A percentile compares a stretch with the other conserved stretches of the same genome.
These are phyloP conservation scores for Thraustochytrium sp. DNA, from an alignment of 352 stramenopile genomes.

Conservation along the genomic window DNA sequence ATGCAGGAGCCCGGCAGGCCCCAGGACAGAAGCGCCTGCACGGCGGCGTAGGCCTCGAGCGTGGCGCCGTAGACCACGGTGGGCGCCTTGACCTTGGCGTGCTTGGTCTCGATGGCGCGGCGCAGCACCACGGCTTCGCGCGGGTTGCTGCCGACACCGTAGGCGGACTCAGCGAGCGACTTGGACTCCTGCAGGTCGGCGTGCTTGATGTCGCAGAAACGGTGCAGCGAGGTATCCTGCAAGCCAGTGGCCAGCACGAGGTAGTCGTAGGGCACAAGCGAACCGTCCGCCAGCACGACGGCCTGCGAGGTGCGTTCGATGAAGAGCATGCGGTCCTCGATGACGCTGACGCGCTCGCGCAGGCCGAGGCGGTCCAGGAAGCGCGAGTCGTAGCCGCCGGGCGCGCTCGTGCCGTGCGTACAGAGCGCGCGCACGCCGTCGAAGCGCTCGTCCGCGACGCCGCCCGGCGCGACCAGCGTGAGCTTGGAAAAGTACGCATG, in stretches of 20 bases:
- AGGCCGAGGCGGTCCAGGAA: conserved; percentile 60
- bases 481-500: conserved; percentile 76
- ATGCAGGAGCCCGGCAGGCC: conserved; percentile 47
- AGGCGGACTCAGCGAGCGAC: conserved; percentile 11
- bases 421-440: conserved; percentile 39
- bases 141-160: neutral
- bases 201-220: conserved; percentile 51
- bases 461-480: conserved; percentile 69
- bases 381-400: conserved; percentile 45
- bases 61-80: conserved; percentile 50
- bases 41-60: conserved; percentile 48
- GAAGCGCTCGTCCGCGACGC: conserved; percentile 53
- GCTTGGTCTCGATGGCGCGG: neutral
- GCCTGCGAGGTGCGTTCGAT: conserved; percentile 64
- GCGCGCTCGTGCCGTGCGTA: neutral
- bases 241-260: conserved; percentile 69
- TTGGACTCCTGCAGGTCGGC: neutral
- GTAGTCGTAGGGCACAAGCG: conserved; percentile 71
- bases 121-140: neutral
- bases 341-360: conserved; percentile 58
- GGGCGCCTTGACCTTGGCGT: neutral
- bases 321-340: conserved; percentile 62
- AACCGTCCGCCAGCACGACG: conserved; percentile 69
- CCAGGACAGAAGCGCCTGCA: conserved; percentile 44
- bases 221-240: conserved; percentile 56